phyloP scores from a whole-genome alignment of 495 filamentous ascomycete species.

The Aspergillus leporis region DNA sequence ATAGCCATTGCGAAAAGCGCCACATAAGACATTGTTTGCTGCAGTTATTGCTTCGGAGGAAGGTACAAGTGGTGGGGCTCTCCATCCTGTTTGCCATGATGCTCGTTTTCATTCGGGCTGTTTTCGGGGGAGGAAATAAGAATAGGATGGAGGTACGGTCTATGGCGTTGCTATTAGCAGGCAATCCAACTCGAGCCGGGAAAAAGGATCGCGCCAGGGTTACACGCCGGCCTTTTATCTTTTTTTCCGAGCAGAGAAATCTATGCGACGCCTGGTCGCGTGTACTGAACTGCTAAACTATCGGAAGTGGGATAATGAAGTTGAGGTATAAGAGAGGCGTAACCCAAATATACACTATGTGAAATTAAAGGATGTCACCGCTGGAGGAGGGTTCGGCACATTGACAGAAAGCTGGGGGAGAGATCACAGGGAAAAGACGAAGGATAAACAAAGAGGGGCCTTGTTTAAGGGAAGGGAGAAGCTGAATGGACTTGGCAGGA shows the following conservation, averaged over 20 bases:
- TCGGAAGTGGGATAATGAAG: not conserved
- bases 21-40: conserved; percentile 4
- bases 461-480: not conserved
- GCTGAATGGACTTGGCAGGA: not conserved
- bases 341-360: no score
- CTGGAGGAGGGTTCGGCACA: not conserved
- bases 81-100: not conserved
- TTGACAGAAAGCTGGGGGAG: not conserved
- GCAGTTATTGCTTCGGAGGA: not conserved
- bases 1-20: conserved; percentile 24
- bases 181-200: not conserved
- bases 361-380: no score
- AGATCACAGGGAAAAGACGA: not conserved
- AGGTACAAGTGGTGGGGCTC: not conserved
- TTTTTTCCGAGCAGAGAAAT: not conserved
- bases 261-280: no score
- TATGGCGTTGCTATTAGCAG: not conserved
- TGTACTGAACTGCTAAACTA: no score
- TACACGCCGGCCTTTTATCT: not conserved
- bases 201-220: not conserved
- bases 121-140: not conserved
- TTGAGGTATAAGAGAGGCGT: not conserved
- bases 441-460: not conserved
- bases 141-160: not conserved
- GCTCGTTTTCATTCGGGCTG: not conserved